Evolutionary conservation across 495 filamentous ascomycete genomes (phyloP).

Genomic region (Cercophora scortea): DNA sequence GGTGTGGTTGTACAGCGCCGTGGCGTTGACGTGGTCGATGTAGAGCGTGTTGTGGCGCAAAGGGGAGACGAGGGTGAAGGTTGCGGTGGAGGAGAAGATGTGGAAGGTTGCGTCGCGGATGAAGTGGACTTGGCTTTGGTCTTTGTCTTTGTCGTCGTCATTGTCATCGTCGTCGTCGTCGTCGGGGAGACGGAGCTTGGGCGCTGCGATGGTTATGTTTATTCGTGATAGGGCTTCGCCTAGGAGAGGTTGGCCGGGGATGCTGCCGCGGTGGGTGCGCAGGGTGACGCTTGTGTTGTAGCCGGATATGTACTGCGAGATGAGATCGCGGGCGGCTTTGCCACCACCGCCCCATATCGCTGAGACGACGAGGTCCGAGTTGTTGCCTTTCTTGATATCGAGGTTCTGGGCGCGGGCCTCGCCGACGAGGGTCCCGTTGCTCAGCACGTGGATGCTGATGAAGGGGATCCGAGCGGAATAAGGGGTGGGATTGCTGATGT

Average conservation of each 20-base stretch:
- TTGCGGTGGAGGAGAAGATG: constrained; percentile 75
- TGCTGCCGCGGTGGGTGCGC: constrained; percentile 54
- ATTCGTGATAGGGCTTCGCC: constrained; percentile 65
- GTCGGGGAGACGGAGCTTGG: constrained; percentile 48
- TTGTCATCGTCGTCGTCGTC: constrained; percentile 19
- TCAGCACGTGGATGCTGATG: constrained; percentile 63
- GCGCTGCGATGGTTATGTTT: constrained; percentile 59
- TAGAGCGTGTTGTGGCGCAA: constrained; percentile 60
- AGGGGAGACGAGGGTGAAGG: constrained; percentile 77
- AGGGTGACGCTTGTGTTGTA: constrained; percentile 73
- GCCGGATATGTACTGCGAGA: constrained; percentile 84
- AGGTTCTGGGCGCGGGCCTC: constrained; percentile 59
- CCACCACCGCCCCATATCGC: constrained; percentile 70
- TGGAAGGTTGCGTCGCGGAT: constrained; percentile 84
- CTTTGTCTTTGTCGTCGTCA: constrained; percentile 18
- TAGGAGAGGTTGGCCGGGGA: constrained; percentile 66
- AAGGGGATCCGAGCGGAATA: constrained; percentile 78
- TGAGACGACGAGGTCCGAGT: constrained; percentile 59
- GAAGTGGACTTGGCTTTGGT: constrained; percentile 51
- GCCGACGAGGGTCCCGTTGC: constrained; percentile 66
- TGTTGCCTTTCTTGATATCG: constrained; percentile 56
- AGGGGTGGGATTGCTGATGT: constrained; percentile 81
- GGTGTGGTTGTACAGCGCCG: constrained; percentile 73
- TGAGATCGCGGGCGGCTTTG: constrained; percentile 56
- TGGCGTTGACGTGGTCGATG: constrained; percentile 73